These are phyloP conservation scores for Calocera cornea DNA, from an alignment of 768 basidiomycete genomes.

Conservation along the genomic window DNA sequence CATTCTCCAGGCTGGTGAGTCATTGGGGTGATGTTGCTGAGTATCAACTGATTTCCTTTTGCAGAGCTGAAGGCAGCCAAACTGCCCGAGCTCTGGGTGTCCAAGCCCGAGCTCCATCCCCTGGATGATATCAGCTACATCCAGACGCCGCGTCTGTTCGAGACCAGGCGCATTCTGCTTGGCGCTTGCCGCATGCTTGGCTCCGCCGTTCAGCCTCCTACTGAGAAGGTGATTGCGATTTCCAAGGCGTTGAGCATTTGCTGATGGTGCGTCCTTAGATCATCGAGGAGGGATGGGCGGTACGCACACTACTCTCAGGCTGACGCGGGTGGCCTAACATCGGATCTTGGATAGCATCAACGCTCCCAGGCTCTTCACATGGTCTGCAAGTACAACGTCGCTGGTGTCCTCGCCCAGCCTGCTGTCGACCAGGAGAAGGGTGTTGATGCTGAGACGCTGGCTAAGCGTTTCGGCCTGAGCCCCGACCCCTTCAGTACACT, in stretches of 20 bases:
- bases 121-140: neutral
- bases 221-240: neutral
- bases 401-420: neutral
- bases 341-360: neutral
- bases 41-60: neutral
- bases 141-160: neutral
- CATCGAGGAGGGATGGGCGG: conserved; percentile 65
- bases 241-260: neutral
- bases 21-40: neutral
- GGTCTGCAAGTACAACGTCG: neutral
- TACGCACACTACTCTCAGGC: conserved; percentile 37
- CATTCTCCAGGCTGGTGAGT: neutral
- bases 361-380: neutral
- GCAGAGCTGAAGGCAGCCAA: neutral
- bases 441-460: neutral
- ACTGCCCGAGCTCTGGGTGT: neutral
- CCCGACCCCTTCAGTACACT: neutral
- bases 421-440: neutral
- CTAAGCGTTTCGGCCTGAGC: neutral
- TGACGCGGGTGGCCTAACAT: neutral
- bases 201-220: neutral
- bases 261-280: neutral
- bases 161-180: neutral
- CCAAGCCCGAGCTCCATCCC: neutral
- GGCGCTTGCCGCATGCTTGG: neutral